Conservation (phyloP, 345 rosid genomes). For the Passiflora organensis region DNA sequence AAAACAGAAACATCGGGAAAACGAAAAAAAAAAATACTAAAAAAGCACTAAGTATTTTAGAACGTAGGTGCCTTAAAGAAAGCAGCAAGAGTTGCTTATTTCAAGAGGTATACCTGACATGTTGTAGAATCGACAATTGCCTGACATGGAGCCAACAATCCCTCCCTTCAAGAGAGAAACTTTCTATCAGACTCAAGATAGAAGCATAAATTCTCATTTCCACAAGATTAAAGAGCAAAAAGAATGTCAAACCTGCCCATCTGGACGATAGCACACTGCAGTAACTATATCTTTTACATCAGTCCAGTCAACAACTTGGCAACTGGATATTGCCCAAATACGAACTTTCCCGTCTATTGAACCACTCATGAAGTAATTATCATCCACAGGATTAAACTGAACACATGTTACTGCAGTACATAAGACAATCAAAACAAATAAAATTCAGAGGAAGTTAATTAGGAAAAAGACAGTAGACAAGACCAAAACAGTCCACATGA, state of each 20-base stretch:
- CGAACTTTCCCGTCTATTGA: constrained; percentile 27
- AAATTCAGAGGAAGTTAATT: no score
- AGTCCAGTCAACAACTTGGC: constrained; percentile 45
- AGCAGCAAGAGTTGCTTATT: no score
- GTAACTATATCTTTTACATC: constrained; percentile 41
- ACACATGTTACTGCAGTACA: constrained; percentile 16
- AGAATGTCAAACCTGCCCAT: constrained; percentile 35
- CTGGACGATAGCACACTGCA: constrained; percentile 38
- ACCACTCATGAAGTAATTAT: constrained; percentile 17
- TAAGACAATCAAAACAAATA: no score
- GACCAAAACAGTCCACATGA: no score
- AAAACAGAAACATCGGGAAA: no score
- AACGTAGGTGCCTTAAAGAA: no score
- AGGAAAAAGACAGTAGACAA: no score
- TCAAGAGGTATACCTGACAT: constrained; percentile 24
- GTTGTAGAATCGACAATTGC: constrained; percentile 37
- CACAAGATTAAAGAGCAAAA: constrained; percentile 1
- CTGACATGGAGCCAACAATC: constrained; percentile 35
- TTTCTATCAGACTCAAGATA: neutral
- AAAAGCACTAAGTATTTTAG: no score
- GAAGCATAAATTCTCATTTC: neutral
- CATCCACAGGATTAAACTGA: constrained; percentile 19
- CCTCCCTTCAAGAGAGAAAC: constrained; percentile 22
- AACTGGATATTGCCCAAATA: constrained; percentile 19
- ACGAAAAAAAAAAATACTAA: no score